phyloP scores from a whole-genome alignment of 495 filamentous ascomycete species.

The Elaphomyces granulatus region DNA sequence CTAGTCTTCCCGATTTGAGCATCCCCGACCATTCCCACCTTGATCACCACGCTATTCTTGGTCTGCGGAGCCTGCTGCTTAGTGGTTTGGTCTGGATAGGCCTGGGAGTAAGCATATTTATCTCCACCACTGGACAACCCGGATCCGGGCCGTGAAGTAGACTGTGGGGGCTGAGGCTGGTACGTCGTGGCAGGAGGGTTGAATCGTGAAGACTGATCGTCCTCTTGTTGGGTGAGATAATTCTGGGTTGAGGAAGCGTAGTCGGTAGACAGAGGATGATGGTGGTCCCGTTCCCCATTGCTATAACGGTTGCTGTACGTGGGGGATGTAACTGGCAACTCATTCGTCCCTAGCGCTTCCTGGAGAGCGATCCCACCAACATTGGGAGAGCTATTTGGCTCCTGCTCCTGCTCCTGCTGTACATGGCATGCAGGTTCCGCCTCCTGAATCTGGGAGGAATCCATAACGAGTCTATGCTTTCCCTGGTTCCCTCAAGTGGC shows the following conservation, averaged over 20 bases:
- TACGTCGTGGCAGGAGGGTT: constrained; percentile 25
- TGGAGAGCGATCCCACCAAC: constrained; percentile 16
- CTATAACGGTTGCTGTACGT: constrained; percentile 26
- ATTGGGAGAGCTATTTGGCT: constrained; percentile 10
- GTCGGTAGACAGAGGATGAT: constrained; percentile 29
- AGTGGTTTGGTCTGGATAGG: constrained; percentile 29
- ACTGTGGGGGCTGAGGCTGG: constrained; percentile 28
- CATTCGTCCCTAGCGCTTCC: constrained; percentile 24
- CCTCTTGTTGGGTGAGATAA: constrained; percentile 27
- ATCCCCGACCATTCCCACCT: constrained; percentile 98
- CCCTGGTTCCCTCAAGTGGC: too few relatives aligned
- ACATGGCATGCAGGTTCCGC: constrained; percentile 13
- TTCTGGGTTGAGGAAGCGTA: constrained; percentile 30
- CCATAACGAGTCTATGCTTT: too few relatives aligned
- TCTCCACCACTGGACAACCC: constrained; percentile 35
- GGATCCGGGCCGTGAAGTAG: constrained; percentile 35
- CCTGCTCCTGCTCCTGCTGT: constrained; percentile 21
- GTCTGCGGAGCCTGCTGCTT: constrained; percentile 29
- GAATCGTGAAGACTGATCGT: constrained; percentile 26
- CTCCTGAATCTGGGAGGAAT: constrained; percentile 16
- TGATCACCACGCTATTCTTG: constrained; percentile 91
- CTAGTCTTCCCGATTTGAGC: constrained; percentile 98
- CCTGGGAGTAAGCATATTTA: constrained; percentile 24
- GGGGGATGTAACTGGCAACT: constrained; percentile 11
- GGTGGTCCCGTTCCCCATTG: constrained; percentile 32